Percentiles rank a stretch among this genome's conserved stretches.
Evolutionary conservation across 148 eudicot species (phyloP).

Genomic region (Fagopyrum homotropicum): DNA sequence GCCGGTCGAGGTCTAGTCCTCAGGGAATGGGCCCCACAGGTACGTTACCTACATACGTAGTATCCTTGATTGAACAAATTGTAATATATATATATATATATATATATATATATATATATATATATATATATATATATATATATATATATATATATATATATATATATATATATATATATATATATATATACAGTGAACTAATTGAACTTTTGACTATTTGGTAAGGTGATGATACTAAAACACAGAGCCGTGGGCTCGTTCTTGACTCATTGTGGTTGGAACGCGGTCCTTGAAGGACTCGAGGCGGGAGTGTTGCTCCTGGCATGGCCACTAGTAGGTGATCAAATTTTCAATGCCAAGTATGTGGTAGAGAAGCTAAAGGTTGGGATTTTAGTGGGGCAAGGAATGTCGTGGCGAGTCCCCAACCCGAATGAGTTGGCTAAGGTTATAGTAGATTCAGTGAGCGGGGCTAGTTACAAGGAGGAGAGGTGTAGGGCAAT

Average conservation of each 20-base stretch:
- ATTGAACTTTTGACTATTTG: too few species aligned
- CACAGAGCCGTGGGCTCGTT: background rate
- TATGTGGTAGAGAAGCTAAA: background rate
- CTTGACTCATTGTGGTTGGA: background rate
- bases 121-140: too few species aligned
- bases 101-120: too few species aligned
- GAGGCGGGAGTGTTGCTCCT: background rate
- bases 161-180: too few species aligned
- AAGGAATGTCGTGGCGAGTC: background rate
- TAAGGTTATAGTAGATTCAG: background rate
- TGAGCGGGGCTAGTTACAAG: background rate
- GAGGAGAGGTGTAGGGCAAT: background rate
- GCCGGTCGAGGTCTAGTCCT: too few species aligned
- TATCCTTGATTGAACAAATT: too few species aligned
- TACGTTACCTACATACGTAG: too few species aligned
- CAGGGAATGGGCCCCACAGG: too few species aligned
- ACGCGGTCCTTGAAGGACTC: background rate
- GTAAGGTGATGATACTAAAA: too few species aligned
- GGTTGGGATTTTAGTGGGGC: background rate
- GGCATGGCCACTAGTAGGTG: background rate
- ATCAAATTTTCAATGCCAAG: background rate
- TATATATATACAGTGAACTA: too few species aligned
- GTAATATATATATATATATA: too few species aligned
- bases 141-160: too few species aligned
- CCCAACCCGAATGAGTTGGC: background rate